Base-by-base conservation (phyloP, 805 yeast species). In the Isabelozyma heimii region DNA sequence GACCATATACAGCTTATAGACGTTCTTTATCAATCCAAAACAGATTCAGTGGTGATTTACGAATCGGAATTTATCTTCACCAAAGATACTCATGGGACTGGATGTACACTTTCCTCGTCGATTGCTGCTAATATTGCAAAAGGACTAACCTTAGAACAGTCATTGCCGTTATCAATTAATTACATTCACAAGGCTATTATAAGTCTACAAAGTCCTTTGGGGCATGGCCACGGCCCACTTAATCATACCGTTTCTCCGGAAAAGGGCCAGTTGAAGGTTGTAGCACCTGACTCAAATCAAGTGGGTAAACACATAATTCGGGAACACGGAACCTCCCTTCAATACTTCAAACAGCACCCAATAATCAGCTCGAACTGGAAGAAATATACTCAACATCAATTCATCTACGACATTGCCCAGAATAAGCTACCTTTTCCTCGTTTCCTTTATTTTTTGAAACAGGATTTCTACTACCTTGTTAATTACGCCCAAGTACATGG, bases 61-160 rank as follows among this genome's bases (percentile, higher is more conserved):
- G 74, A 71, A 45, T 83, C 85, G 15, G 66, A 63, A 1, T 76
- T 60, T 47, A 60, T 76, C 3, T 58, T 68, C 6, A 72, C 90
- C 0, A 63, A 66, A 2, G 80, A 85, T 58, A 82, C 89, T 1
- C 97, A 91, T 63, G 97, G 97, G 10, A 89, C 97, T 3, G 97
- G 97, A 1, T 91, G 97, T 66, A 87, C 97, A 0, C 72, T 91
- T 45, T 83, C 95, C 0, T 84, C 96, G 0, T 77, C 96, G 0
- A 85, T 91, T 52, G 84, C 94, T 0, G 83, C 94, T 2, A 82
- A 87, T 55, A 56, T 89, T 24, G 91, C 96, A 3, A 73, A 73
- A 35, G 85, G 84, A 0, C 54, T 60, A 35, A 33, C 70, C 0
- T 58, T 88, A 8, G 53, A 56, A 2, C 73, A 72, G 2, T 72